Percentiles rank a stretch among this genome's conserved stretches.
phyloP scores from a whole-genome alignment of 23 red algal genomes.

The Agarophyton chilense region DNA sequence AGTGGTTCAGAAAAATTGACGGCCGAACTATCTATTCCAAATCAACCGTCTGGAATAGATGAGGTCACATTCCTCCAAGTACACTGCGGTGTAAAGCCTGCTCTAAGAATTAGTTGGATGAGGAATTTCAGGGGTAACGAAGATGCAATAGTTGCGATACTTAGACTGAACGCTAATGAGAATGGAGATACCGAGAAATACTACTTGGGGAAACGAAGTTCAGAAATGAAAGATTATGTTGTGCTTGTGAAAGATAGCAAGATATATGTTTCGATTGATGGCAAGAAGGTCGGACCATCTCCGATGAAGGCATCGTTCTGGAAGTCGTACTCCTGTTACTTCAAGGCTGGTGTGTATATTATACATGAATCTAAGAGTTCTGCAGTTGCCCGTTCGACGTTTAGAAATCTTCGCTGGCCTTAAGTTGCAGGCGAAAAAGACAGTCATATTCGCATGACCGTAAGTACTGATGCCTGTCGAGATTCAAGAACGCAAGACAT shows the following conservation, averaged over 20 bases:
- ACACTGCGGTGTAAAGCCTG: neutral
- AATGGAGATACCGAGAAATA: neutral
- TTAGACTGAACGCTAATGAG: neutral
- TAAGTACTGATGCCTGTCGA: too few species aligned
- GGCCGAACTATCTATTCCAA: neutral
- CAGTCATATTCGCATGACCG: too few species aligned
- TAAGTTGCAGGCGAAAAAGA: too few species aligned
- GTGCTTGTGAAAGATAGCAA: neutral
- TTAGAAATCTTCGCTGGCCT: constrained; percentile 7
- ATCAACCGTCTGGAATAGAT: neutral
- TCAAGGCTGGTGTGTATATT: constrained; percentile 27
- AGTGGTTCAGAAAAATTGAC: neutral
- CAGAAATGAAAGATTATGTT: neutral
- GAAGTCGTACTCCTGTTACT: neutral
- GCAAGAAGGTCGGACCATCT: neutral
- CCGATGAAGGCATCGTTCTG: neutral
- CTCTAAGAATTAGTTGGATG: constrained; percentile 13
- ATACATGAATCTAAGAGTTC: neutral
- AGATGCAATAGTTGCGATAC: neutral
- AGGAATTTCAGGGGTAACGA: neutral
- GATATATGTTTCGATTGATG: neutral
- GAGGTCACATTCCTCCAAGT: constrained; percentile 32
- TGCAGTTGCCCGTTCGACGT: neutral
- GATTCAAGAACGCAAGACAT: too few species aligned
- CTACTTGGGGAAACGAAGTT: neutral